These are phyloP conservation scores for Aspergillus carlsbadensis DNA, from an alignment of 495 filamentous ascomycete species.

Conservation along the genomic window DNA sequence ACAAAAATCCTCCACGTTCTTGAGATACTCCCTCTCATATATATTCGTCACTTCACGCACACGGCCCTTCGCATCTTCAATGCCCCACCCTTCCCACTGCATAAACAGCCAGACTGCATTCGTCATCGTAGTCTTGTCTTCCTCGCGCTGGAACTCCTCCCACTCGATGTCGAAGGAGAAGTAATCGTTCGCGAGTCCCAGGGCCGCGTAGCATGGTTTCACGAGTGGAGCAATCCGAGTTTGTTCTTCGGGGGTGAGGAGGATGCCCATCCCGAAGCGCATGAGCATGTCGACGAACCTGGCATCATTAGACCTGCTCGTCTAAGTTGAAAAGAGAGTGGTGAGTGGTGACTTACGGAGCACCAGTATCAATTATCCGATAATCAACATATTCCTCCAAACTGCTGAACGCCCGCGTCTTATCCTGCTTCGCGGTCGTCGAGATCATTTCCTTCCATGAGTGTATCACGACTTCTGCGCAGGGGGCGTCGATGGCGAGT, in stretches of 20 bases:
- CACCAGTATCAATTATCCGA: constrained; percentile 26
- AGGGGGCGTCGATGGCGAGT: constrained; percentile 19
- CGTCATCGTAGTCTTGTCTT: constrained; percentile 17
- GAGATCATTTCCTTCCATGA: constrained; percentile 26
- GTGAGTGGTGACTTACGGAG: constrained; percentile 23
- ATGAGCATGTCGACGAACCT: constrained; percentile 23
- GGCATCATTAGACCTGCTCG: not conserved
- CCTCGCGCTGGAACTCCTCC: constrained; percentile 19
- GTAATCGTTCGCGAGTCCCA: constrained; percentile 26
- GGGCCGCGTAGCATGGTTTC: constrained; percentile 23
- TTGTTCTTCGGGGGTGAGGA: constrained; percentile 18
- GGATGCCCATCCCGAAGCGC: constrained; percentile 25
- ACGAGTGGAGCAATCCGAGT: constrained; percentile 12
- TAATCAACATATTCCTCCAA: constrained; percentile 26
- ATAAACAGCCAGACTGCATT: constrained; percentile 27
- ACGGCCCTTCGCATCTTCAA: constrained; percentile 15
- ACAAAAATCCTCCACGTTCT: constrained; percentile 12
- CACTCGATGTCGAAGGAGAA: constrained; percentile 28
- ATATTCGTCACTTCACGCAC: constrained; percentile 16
- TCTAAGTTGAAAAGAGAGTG: too few relatives aligned
- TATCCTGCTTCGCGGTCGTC: constrained; percentile 23
- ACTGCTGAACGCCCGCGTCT: constrained; percentile 17
- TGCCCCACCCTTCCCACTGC: constrained; percentile 20
- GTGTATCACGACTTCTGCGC: constrained; percentile 22
- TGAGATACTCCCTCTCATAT: constrained; percentile 18